These are phyloP conservation scores for Aspergillus ochraceoroseus DNA, from an alignment of 2,329 filamentous ascomycete species.

Conservation along the genomic window DNA sequence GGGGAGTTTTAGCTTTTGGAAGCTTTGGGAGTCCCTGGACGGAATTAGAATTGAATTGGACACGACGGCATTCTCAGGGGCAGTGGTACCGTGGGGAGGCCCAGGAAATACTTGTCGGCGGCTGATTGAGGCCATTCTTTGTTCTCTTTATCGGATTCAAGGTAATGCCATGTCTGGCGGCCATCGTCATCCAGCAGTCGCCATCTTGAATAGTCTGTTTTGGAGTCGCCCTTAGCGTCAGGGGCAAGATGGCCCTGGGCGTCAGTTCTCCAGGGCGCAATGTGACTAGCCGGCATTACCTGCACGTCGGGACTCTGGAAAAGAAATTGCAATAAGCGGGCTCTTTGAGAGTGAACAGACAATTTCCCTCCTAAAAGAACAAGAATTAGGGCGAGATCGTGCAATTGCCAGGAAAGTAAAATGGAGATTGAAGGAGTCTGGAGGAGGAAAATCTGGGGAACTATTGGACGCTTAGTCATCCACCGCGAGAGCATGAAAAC, in stretches of 20 bases:
- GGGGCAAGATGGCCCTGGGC: slow-evolving; percentile 34
- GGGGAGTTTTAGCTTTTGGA: slow-evolving; percentile 63
- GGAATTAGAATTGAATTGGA: slow-evolving; percentile 2
- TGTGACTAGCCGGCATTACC: slow-evolving; percentile 26
- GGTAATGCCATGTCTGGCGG: slow-evolving; percentile 89
- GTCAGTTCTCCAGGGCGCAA: slow-evolving; percentile 34
- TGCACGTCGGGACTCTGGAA: slow-evolving; percentile 4
- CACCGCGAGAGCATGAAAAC: slow-evolving; percentile 1
- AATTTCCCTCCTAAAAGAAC: too few relatives aligned
- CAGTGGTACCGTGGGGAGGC: slow-evolving; percentile 64
- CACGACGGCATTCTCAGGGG: slow-evolving; percentile 6
- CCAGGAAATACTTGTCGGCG: slow-evolving; percentile 86
- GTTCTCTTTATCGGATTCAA: slow-evolving; percentile 64
- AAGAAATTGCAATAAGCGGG: not conserved
- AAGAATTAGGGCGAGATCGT: not conserved
- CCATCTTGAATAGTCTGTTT: slow-evolving; percentile 80
- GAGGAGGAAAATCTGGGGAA: slow-evolving; percentile 1
- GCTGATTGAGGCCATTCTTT: slow-evolving; percentile 77
- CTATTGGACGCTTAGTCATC: slow-evolving; percentile 8
- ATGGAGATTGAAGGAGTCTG: not conserved
- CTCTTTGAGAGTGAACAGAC: not conserved
- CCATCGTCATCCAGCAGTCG: slow-evolving; percentile 76
- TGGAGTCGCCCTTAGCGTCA: slow-evolving; percentile 40
- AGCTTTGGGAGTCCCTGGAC: slow-evolving; percentile 68
- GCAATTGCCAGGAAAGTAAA: not conserved